Evolutionary conservation across 2,329 filamentous ascomycete genomes (phyloP), one percentile per base, ranked within the genome.

Genomic region (Ceratocystis cubensis): DNA sequence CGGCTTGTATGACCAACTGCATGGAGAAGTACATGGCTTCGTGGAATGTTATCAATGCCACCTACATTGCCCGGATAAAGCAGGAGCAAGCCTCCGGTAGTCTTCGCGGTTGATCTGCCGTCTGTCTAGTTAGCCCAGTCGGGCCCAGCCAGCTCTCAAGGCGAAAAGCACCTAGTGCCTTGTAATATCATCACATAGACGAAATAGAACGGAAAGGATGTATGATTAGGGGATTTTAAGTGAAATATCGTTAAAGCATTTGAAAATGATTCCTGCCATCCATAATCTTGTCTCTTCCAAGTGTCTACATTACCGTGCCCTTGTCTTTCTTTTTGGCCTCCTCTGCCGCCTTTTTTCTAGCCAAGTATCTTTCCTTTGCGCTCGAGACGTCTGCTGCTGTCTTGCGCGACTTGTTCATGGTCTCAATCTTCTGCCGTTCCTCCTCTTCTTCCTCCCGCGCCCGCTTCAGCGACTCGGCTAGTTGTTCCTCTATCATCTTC

Each of bases 1-100:
- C 84, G 73, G 80, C 82, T 25, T 93, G 89, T 78, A 81, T 89
- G 73, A 88, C 82, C 22, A 80, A 82, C 69, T 93, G 89, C 79
- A 89, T 91, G 84, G 88, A 92, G 72, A 92, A 92, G 76, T 93
- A 92, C 80, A 89, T 92, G 80, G 78, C 81, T 41, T 82, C 88
- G 10, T 93, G 89, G 89, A 91, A 91, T 77, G 78, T 82, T 69
- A 85, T 89, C 72, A 88, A 86, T 78, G 76, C 80, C 61, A 80
- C 85, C 50, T 91, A 90, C 75, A 83, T 90, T 72, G 76, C 76
- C 69, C 81, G 83, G 71, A 75, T 85, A 76, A 84, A 87, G 75
- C 80, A 81, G 70, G 85, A 87, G 77, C 78, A 77, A 66, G 71
- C 70, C 66, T 75, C 75, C 70, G 69, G 70, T 59, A 50, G 25